phyloP scores from a whole-genome alignment of 2,329 filamentous ascomycete genomes.

The Ceratocystis huliohia region DNA sequence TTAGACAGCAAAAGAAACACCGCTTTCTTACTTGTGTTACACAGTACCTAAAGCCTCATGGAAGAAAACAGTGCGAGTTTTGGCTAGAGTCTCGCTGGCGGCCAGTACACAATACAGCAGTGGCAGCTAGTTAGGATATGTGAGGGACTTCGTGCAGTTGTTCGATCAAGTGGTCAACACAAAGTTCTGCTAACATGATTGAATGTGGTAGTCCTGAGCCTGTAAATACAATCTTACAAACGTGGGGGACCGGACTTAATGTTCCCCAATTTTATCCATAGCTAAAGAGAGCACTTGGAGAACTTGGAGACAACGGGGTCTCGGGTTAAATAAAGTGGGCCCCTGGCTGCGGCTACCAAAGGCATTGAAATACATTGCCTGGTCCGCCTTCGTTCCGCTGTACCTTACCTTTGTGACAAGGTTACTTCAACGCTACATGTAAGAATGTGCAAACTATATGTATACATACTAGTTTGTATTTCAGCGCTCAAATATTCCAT shows the following conservation, averaged over 20 bases:
- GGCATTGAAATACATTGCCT: background rate
- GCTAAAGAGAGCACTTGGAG: background rate
- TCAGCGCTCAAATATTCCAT: background rate
- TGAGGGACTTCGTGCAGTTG: too few species aligned
- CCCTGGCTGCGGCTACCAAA: background rate
- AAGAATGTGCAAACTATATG: too few species aligned
- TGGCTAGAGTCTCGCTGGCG: too few species aligned
- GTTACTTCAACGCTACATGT: too few species aligned
- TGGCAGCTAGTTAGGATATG: too few species aligned
- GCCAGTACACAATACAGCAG: too few species aligned
- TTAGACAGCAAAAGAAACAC: background rate
- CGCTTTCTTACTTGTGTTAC: background rate
- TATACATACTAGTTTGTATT: background rate
- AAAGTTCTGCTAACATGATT: too few species aligned
- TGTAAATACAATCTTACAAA: too few species aligned
- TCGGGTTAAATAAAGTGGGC: background rate
- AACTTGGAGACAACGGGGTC: background rate
- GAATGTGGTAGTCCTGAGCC: too few species aligned
- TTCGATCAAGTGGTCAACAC: too few species aligned
- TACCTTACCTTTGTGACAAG: too few species aligned
- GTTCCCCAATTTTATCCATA: background rate
- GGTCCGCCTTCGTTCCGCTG: background rate
- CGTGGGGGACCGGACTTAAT: too few species aligned
- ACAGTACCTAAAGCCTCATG: background rate
- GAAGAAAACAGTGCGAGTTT: background rate